Evolutionary conservation across 306 rosid genomes (phyloP).

Genomic region (Cicer cuneatum): DNA sequence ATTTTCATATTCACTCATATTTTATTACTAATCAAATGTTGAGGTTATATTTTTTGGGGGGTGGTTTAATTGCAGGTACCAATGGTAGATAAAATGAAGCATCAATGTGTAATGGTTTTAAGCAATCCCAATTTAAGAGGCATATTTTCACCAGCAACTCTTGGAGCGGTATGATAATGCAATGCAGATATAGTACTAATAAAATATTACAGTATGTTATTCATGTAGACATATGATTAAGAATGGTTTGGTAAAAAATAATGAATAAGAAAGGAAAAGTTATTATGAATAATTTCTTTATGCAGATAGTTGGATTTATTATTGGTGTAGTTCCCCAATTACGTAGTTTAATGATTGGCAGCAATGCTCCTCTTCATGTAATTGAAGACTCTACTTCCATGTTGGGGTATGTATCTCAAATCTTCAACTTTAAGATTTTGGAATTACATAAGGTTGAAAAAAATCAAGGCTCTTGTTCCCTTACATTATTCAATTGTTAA

Average conservation of each 20-base stretch:
- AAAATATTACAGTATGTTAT: too few relatives aligned
- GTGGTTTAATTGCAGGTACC: constrained; percentile 54
- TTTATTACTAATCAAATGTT: constrained; percentile 24
- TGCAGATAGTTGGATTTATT: constrained; percentile 67
- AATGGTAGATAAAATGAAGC: constrained; percentile 46
- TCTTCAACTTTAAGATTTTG: constrained; percentile 14
- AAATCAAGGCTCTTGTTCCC: not conserved
- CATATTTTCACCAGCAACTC: constrained; percentile 77
- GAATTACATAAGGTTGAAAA: not conserved
- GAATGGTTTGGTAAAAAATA: too few relatives aligned
- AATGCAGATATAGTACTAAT: not conserved
- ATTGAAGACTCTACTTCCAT: constrained; percentile 65
- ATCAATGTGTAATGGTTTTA: constrained; percentile 36
- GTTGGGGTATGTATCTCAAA: constrained; percentile 64
- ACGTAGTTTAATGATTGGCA: constrained; percentile 60
- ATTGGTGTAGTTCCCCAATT: constrained; percentile 65
- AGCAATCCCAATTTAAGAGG: constrained; percentile 59
- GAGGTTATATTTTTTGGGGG: too few relatives aligned
- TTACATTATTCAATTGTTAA: constrained; percentile 16
- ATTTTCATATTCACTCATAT: too few relatives aligned
- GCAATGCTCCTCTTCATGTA: constrained; percentile 74
- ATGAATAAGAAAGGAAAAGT: not conserved
- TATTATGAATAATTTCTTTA: not conserved
- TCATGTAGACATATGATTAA: too few relatives aligned
- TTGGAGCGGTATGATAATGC: constrained; percentile 67